A percentile compares a stretch with the other conserved stretches of the same genome.
Evolutionary conservation across 768 basidiomycete species (phyloP).

Genomic region (Candolleomyces eurysporus): DNA sequence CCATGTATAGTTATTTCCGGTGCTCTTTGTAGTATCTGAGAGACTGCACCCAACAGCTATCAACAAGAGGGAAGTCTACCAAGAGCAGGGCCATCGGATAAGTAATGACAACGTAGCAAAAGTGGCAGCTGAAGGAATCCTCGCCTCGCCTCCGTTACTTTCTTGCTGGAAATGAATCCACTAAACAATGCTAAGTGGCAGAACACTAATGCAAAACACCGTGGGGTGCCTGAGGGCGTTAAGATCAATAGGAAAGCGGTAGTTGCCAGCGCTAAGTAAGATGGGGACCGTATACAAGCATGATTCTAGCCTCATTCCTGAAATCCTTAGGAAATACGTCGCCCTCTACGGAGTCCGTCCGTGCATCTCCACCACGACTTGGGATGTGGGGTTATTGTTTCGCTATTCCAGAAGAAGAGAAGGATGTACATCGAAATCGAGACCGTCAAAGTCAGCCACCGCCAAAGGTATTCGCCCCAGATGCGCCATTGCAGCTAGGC

Average conservation of each 20-base stretch:
- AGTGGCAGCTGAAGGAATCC: conserved; percentile 26
- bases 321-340: conserved; percentile 17
- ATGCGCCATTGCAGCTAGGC: conserved; percentile 28
- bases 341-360: neutral
- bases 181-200: conserved; percentile 40
- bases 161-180: conserved; percentile 32
- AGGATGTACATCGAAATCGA: conserved; percentile 34
- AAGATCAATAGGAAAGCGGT: neutral
- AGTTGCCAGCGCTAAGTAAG: neutral
- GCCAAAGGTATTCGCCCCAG: conserved; percentile 43
- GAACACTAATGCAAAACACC: conserved; percentile 33
- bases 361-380: conserved; percentile 33
- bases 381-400: conserved; percentile 29
- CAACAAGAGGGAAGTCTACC: neutral
- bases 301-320: conserved; percentile 2
- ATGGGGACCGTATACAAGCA: neutral
- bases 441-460: conserved; percentile 38
- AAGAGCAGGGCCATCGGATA: neutral
- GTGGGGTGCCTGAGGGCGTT: conserved; percentile 32
- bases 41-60: too few species aligned
- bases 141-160: conserved; percentile 2
- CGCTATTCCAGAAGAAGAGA: conserved; percentile 35
- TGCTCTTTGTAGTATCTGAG: too few species aligned
- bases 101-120: conserved; percentile 30
- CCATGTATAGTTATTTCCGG: too few species aligned